Percentiles rank a stretch among this genome's conserved stretches.
These are phyloP conservation scores for Hansenula anomala DNA, from an alignment of 1,139 yeast genomes.

Conservation along the genomic window DNA sequence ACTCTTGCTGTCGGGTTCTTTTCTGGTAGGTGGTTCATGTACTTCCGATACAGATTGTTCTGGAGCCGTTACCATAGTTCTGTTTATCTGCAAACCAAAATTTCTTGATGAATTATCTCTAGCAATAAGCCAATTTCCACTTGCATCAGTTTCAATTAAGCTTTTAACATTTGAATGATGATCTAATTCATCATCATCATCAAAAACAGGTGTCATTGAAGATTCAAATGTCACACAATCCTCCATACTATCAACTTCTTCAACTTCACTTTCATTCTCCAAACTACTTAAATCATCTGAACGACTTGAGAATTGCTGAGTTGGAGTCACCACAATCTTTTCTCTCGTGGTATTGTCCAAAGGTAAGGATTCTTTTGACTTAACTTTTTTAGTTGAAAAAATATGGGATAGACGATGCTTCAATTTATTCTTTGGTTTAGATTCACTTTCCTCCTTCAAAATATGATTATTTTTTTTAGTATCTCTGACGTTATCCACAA, in stretches of 20 bases:
- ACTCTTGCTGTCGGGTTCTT: too few relatives aligned
- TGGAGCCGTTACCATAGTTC: too few relatives aligned
- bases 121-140: conserved; percentile 13
- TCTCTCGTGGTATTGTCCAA: too few relatives aligned
- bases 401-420: conserved; percentile 14
- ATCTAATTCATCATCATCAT: conserved; percentile 7
- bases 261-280: background rate
- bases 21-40: too few relatives aligned
- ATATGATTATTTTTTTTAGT: too few relatives aligned
- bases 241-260: conserved; percentile 3
- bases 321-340: too few relatives aligned
- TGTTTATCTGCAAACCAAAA: background rate
- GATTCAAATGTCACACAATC: conserved; percentile 19
- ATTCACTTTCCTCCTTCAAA: background rate
- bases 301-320: background rate
- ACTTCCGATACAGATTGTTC: too few relatives aligned
- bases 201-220: conserved; percentile 19
- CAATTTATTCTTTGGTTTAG: conserved; percentile 7
- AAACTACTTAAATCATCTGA: too few relatives aligned
- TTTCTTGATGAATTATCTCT: conserved; percentile 17
- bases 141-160: background rate
- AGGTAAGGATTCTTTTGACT: too few relatives aligned
- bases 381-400: conserved; percentile 3
- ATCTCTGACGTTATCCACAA: conserved; percentile 3
- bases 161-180: background rate